Percentiles rank a stretch among this genome's conserved stretches.
Conservation (phyloP, 495 filamentous ascomycete genomes). For the Pseudotulostoma volvatum region DNA sequence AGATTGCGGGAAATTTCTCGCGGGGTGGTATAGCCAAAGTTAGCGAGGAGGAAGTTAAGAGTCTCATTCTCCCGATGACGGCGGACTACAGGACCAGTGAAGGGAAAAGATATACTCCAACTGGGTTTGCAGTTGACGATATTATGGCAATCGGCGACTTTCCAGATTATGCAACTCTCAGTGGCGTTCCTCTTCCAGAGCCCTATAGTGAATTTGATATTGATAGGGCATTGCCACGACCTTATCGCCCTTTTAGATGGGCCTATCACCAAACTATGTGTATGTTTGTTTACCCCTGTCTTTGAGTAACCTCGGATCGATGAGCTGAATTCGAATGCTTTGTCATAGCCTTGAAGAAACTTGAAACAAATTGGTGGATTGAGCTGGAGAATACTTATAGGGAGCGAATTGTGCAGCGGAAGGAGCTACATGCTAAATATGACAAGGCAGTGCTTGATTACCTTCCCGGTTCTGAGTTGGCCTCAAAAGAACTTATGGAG, state of each 20-base stretch:
- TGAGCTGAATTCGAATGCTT: conserved; percentile 6
- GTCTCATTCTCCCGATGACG: conserved; percentile 27
- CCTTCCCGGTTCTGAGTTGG: conserved; percentile 66
- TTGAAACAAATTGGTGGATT: conserved; percentile 82
- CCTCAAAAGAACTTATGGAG: conserved; percentile 83
- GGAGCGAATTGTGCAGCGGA: conserved; percentile 52
- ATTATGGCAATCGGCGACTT: conserved; percentile 63
- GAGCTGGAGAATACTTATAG: conserved; percentile 70
- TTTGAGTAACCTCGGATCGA: not conserved
- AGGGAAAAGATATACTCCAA: conserved; percentile 34
- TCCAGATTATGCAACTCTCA: conserved; percentile 64
- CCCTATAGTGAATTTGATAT: conserved; percentile 52
- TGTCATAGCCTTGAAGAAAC: conserved; percentile 51
- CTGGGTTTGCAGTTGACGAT: conserved; percentile 49
- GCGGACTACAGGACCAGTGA: conserved; percentile 24
- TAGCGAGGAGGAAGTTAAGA: conserved; percentile 16
- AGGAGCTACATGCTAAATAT: conserved; percentile 47
- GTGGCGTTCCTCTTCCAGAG: conserved; percentile 59
- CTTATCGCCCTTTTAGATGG: conserved; percentile 75
- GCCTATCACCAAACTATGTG: conserved; percentile 89
- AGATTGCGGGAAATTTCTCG: conserved; percentile 5
- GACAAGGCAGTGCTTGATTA: conserved; percentile 47
- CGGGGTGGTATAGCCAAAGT: conserved; percentile 10
- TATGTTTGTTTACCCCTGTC: conserved; percentile 26
- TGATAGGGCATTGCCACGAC: conserved; percentile 46